Evolutionary conservation across 148 eudicot genomes (phyloP), one percentile per base, ranked within the genome.

Genomic region (Pouteria glomerata): DNA sequence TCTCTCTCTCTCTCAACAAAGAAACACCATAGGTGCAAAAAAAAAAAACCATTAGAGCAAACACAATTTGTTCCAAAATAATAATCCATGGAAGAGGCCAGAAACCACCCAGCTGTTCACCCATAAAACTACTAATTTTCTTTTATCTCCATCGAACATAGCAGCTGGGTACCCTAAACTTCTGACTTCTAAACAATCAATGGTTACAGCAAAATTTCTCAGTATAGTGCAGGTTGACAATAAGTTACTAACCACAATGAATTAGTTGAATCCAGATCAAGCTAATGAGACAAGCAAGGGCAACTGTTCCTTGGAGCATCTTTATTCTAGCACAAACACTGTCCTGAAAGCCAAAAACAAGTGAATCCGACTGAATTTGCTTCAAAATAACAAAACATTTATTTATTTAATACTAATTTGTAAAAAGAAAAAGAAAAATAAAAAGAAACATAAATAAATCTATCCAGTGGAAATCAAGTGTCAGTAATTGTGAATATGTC

Each of bases 221-320:
- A 16, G 50, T 15, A 70, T 13, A 16, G 50, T 15, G 72, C 29
- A 53, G 39, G 33, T n/a, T 13, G 31, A 21, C 16, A 13, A 45
- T 41, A 42, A 50, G 68, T 47, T 51, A 83, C 96, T 85, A 57
- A 93, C 97, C 94, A 77, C 90, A 87, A 56, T 71, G 68, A 68
- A 66, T 72, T 29, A 78, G 81, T 77, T 74, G 84, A 80, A 80
- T 58, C 80, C 67, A 77, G 57, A 78, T 67, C 72, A 80, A 69
- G 78, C 74, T 42, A 68, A 87, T 35, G 73, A 93, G 71, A 53
- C 61, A 82, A 69, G 84, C 51, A 52, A 88, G 73, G 53, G 75
- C 69, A 41, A 79, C 70, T 61, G 80, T 77, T 72, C 48, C 73
- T 62, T 63, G 81, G 76, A 77, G 76, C 88, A 77, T 83, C 94